Conservation (phyloP, 2,329 filamentous ascomycete genomes). For the Colletotrichum simmondsii region DNA sequence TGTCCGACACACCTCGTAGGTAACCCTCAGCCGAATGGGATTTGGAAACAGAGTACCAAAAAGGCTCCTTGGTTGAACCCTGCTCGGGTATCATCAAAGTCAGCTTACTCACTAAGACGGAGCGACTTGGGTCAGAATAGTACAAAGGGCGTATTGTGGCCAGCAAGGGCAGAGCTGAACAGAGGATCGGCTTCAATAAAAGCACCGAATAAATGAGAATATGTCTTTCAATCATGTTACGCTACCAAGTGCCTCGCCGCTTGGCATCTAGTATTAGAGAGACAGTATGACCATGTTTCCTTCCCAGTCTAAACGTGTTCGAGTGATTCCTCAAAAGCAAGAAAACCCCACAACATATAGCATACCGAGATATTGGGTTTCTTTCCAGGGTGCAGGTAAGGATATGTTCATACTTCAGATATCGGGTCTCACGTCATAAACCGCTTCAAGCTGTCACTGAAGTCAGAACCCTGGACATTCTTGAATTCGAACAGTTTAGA, state of each 20-base stretch:
- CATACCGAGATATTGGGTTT: background rate
- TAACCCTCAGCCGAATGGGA: background rate
- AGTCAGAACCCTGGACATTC: background rate
- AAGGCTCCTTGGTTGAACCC: background rate
- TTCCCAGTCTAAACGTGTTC: background rate
- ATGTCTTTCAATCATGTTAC: background rate
- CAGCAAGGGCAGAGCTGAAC: background rate
- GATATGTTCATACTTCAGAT: background rate
- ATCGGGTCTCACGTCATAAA: background rate
- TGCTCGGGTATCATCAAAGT: background rate
- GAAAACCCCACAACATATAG: background rate
- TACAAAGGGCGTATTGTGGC: background rate
- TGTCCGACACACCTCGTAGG: background rate
- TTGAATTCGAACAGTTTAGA: too few species aligned
- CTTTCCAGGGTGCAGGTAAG: background rate
- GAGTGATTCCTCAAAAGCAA: background rate
- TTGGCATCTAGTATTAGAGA: background rate
- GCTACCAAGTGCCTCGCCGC: too few species aligned
- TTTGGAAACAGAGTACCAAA: background rate
- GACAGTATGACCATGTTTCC: background rate
- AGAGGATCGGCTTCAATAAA: background rate
- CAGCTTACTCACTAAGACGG: background rate
- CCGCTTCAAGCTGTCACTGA: background rate
- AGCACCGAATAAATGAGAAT: constrained; percentile 6
- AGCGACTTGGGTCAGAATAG: background rate